Evolutionary conservation across 1,139 yeast species (phyloP).

Genomic region (Dujonia santamariae): DNA sequence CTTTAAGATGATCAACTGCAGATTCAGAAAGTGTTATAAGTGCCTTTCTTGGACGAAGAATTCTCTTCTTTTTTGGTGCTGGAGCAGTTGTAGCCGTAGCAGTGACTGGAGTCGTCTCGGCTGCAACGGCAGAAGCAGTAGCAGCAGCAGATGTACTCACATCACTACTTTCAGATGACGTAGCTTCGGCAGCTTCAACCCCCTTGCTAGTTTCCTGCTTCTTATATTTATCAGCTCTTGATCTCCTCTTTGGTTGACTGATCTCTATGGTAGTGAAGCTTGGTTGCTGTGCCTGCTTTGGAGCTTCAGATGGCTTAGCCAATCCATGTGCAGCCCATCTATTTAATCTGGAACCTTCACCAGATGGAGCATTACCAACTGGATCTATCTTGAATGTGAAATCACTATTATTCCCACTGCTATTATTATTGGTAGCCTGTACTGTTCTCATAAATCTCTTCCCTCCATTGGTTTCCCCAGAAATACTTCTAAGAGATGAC

Average conservation of each 20-base stretch:
- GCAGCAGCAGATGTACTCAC: slow-evolving; percentile 5
- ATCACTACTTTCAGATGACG: slow-evolving; percentile 4
- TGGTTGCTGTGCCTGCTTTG: slow-evolving; percentile 4
- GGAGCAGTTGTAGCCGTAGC: slow-evolving; percentile 7
- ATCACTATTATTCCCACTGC: slow-evolving; percentile 4
- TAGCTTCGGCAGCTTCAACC: slow-evolving; percentile 3
- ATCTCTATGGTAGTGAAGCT: slow-evolving; percentile 10
- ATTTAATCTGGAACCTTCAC: slow-evolving; percentile 13
- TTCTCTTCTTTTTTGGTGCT: slow-evolving; percentile 50
- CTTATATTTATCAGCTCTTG: slow-evolving; percentile 37
- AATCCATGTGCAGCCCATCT: slow-evolving; percentile 26
- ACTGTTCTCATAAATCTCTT: slow-evolving; percentile 44
- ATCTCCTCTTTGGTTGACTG: slow-evolving; percentile 26
- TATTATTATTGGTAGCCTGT: slow-evolving; percentile 18
- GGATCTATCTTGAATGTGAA: slow-evolving; percentile 19
- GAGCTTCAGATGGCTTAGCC: slow-evolving; percentile 9
- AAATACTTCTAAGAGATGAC: slow-evolving; percentile 22
- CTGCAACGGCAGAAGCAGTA: slow-evolving; percentile 6
- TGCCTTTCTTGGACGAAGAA: slow-evolving; percentile 78
- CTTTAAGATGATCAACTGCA: slow-evolving; percentile 70
- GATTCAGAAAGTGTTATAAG: slow-evolving; percentile 73
- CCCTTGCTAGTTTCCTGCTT: slow-evolving; percentile 13
- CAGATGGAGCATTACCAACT: slow-evolving; percentile 11
- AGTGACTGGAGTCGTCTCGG: slow-evolving; percentile 10
- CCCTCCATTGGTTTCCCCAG: slow-evolving; percentile 24